Evolutionary conservation across 768 basidiomycete genomes (phyloP).

Genomic region (Russula ochroleuca): DNA sequence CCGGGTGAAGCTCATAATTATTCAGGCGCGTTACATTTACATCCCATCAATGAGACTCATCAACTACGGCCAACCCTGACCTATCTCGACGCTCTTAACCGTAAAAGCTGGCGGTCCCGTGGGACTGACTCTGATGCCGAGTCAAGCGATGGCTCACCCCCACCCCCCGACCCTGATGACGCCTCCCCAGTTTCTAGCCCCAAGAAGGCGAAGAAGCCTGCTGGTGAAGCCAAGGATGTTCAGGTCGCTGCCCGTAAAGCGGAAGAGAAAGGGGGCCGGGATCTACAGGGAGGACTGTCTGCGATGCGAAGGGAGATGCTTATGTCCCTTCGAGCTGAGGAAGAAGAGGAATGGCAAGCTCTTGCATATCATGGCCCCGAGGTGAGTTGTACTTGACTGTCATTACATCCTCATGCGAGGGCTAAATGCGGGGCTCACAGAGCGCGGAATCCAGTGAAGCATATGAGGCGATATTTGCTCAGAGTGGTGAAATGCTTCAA

Average conservation of each 20-base stretch:
- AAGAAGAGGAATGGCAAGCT: conserved; percentile 73
- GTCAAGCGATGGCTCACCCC: conserved; percentile 73
- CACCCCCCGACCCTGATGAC: conserved; percentile 78
- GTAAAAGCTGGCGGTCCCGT: conserved; percentile 50
- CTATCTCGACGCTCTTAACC: conserved; percentile 69
- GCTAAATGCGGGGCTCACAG: conserved; percentile 37
- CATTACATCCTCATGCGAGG: background rate
- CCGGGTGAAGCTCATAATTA: conserved; percentile 18
- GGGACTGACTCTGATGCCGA: conserved; percentile 60
- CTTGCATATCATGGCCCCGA: conserved; percentile 61
- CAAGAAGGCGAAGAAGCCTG: conserved; percentile 57
- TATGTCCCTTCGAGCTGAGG: conserved; percentile 63
- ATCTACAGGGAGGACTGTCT: conserved; percentile 63
- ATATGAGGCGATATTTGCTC: conserved; percentile 64
- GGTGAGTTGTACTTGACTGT: conserved; percentile 41
- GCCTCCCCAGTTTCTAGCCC: conserved; percentile 41
- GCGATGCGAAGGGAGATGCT: conserved; percentile 73
- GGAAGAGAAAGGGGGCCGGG: conserved; percentile 54
- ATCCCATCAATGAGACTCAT: conserved; percentile 73
- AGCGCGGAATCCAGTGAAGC: conserved; percentile 50
- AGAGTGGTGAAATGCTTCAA: conserved; percentile 45
- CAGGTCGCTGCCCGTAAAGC: conserved; percentile 69
- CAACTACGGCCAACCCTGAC: conserved; percentile 81
- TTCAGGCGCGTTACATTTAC: conserved; percentile 66
- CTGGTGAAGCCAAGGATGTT: conserved; percentile 65